These are phyloP conservation scores for Trypanosoma platydactyli DNA, from an alignment of 208 protist genomes.

Conservation along the genomic window DNA sequence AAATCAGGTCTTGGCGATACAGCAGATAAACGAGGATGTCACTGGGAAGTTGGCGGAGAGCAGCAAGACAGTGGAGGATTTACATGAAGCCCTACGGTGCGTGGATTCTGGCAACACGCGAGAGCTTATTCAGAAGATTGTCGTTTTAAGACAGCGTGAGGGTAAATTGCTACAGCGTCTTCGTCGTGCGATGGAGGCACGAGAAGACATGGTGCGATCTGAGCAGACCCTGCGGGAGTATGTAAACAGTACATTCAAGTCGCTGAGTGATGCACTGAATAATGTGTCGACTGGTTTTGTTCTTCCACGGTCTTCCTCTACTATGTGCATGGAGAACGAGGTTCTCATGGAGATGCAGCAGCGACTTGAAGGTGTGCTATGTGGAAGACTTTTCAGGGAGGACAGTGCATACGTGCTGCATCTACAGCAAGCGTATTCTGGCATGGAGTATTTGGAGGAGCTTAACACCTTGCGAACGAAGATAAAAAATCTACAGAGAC, in stretches of 20 bases:
- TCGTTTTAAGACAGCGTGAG: conserved; percentile 79
- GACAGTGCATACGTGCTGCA: conserved; percentile 70
- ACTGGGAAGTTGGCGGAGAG: conserved; percentile 39
- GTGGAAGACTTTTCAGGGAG: conserved; percentile 73
- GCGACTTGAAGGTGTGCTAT: conserved; percentile 37
- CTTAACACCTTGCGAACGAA: conserved; percentile 38
- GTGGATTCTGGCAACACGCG: conserved; percentile 39
- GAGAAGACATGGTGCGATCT: conserved; percentile 44
- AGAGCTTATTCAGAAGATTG: conserved; percentile 82
- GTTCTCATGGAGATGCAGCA: conserved; percentile 59
- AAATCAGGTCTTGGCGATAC: conserved; percentile 42
- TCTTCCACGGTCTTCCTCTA: conserved; percentile 58
- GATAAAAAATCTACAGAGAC: conserved; percentile 24
- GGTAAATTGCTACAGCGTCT: conserved; percentile 76
- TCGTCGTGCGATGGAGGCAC: conserved; percentile 51
- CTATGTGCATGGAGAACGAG: conserved; percentile 53
- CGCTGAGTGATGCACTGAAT: conserved; percentile 66
- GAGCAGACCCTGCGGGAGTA: conserved; percentile 44
- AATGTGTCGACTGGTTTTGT: conserved; percentile 67
- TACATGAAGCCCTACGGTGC: conserved; percentile 35
- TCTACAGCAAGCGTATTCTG: conserved; percentile 61
- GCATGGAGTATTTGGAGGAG: conserved; percentile 58
- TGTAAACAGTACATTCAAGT: conserved; percentile 58
- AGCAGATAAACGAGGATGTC: conserved; percentile 66
- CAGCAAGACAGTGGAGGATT: conserved; percentile 57